Conservation (phyloP, 306 rosid genomes). For the Astragalus glycyphyllos region DNA sequence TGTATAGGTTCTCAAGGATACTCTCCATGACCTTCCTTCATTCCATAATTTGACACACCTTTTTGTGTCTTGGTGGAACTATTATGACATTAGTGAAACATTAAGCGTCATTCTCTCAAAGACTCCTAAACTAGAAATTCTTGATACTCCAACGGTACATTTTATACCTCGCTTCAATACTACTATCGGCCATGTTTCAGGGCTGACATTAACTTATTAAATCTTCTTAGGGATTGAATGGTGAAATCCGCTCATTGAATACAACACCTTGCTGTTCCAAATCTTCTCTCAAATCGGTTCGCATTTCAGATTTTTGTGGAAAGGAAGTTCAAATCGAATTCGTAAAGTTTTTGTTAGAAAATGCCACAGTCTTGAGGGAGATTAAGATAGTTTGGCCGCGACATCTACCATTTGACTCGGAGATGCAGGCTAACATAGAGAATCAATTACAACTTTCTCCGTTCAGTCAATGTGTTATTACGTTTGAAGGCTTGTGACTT, state of each 20-base stretch:
- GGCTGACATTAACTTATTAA: not conserved
- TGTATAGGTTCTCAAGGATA: too few relatives aligned
- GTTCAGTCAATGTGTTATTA: too few relatives aligned
- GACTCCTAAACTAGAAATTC: too few relatives aligned
- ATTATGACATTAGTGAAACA: too few relatives aligned
- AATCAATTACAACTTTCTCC: not conserved
- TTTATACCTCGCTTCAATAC: not conserved
- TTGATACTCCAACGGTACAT: too few relatives aligned
- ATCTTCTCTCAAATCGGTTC: slow-evolving; percentile 23
- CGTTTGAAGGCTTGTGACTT: too few relatives aligned
- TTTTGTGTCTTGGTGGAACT: too few relatives aligned
- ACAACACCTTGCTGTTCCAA: slow-evolving; percentile 31
- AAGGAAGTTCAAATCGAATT: not conserved
- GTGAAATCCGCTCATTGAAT: slow-evolving; percentile 18
- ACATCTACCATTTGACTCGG: not conserved
- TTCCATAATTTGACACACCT: too few relatives aligned
- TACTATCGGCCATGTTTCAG: not conserved
- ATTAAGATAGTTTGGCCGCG: not conserved
- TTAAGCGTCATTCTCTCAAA: too few relatives aligned
- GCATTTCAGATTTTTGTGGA: slow-evolving; percentile 18
- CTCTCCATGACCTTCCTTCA: too few relatives aligned
- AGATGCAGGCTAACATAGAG: slow-evolving; percentile 6
- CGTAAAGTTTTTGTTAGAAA: slow-evolving; percentile 25
- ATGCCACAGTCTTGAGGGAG: slow-evolving; percentile 15
- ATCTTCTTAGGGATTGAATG: slow-evolving; percentile 23